Percentiles rank a stretch among this genome's conserved stretches.
Conservation (phyloP, 1,284 basidiomycete genomes). For the Rhodotorula glutinis region DNA sequence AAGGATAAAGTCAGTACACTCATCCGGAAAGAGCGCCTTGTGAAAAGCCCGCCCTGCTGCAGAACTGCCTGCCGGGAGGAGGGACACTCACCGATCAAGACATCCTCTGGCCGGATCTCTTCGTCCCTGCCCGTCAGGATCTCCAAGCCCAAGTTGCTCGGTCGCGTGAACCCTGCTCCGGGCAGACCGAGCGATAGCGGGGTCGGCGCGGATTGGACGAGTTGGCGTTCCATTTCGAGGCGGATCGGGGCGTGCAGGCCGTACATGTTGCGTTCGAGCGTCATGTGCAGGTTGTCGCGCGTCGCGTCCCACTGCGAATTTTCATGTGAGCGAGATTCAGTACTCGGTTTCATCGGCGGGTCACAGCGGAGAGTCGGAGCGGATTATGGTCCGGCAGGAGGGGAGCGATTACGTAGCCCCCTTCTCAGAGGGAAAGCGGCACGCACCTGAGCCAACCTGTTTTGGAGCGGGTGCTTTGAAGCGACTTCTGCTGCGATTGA, state of each 20-base stretch:
- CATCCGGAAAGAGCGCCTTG: no score
- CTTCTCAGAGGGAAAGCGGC: no score
- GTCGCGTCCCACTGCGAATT: conserved; percentile 79
- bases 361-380: no score
- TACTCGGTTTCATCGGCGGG: background rate
- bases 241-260: conserved; percentile 86
- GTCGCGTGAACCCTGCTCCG: conserved; percentile 19
- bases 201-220: conserved; percentile 57
- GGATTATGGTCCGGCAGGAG: background rate
- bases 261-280: conserved; percentile 75
- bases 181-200: conserved; percentile 2
- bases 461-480: conserved; percentile 58
- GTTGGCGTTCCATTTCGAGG: conserved; percentile 87
- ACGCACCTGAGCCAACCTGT: conserved; percentile 64
- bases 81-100: conserved; percentile 54
- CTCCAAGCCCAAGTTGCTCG: conserved; percentile 73
- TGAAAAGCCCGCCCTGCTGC: background rate
- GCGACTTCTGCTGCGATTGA: conserved; percentile 68
- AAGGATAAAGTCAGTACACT: no score
- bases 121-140: conserved; percentile 89
- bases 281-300: conserved; percentile 81
- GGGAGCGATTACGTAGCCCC: background rate
- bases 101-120: conserved; percentile 66
- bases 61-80: no score
- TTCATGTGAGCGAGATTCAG: background rate